Percentiles rank a stretch among this genome's conserved stretches.
These are phyloP conservation scores for Flaveria ramosissima DNA, from an alignment of 129 eudicot species.

Conservation along the genomic window DNA sequence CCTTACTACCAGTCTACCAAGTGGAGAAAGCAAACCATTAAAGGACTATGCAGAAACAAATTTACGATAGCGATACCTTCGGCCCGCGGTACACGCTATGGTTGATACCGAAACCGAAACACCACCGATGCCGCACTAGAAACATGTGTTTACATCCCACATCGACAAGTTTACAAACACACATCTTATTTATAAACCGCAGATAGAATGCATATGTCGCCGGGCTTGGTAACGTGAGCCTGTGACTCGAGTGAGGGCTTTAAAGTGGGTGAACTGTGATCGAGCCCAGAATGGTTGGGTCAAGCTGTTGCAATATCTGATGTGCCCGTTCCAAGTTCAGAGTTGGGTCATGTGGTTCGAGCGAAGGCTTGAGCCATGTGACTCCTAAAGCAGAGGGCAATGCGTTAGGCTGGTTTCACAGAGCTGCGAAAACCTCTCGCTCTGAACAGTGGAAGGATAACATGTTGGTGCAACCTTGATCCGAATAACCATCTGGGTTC, in stretches of 20 bases:
- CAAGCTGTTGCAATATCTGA: not conserved
- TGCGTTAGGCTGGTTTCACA: constrained; percentile 5
- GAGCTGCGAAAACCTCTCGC: not conserved
- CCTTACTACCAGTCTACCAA: too few species aligned
- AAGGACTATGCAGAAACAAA: too few species aligned
- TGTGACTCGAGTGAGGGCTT: constrained; percentile 11
- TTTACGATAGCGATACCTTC: too few species aligned
- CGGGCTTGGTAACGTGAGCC: not conserved
- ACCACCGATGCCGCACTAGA: too few species aligned
- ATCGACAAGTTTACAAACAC: not conserved
- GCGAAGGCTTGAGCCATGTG: not conserved
- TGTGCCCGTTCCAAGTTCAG: not conserved
- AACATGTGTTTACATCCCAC: not conserved
- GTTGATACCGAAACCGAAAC: too few species aligned
- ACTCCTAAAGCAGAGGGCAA: not conserved
- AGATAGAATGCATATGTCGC: not conserved
- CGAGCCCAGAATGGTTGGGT: not conserved
- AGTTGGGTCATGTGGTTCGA: not conserved
- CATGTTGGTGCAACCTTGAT: not conserved
- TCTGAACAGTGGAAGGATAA: not conserved
- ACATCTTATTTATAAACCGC: not conserved
- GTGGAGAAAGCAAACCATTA: too few species aligned
- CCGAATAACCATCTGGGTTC: not conserved
- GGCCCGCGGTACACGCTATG: too few species aligned
- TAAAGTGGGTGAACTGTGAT: constrained; percentile 1